Evolutionary conservation across 371 early-diverging fungal genomes (phyloP).

Genomic region (Mucor lusitanicus): DNA sequence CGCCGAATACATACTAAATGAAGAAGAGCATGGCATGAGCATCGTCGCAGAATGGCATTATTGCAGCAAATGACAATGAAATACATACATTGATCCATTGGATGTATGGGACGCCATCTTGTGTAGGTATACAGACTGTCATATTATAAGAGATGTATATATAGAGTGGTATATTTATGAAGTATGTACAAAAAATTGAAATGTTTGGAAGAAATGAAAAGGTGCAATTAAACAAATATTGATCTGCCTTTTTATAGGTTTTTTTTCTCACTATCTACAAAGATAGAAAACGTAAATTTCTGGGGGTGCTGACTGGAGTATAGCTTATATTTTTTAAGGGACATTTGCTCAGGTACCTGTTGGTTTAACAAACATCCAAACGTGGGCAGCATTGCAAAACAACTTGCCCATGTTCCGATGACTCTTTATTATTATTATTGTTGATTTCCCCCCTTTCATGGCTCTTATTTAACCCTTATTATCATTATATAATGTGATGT

Average conservation of each 20-base stretch:
- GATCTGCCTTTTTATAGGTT: constrained; percentile 1
- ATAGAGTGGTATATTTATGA: neutral
- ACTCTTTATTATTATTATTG: neutral
- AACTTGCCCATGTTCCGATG: constrained; percentile 10
- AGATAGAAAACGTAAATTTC: constrained; percentile 6
- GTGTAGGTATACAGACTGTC: constrained; percentile 32
- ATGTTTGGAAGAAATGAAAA: neutral
- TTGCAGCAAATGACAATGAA: neutral
- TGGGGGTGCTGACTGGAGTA: constrained; percentile 4
- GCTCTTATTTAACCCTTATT: neutral
- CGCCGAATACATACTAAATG: constrained; percentile 34
- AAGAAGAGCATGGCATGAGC: neutral
- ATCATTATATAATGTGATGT: neutral
- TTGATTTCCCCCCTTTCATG: neutral
- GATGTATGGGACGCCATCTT: constrained; percentile 30
- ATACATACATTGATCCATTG: constrained; percentile 41
- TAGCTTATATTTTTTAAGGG: constrained; percentile 1
- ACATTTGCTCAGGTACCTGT: constrained; percentile 3
- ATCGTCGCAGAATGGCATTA: neutral
- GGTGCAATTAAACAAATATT: neutral
- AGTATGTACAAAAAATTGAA: neutral
- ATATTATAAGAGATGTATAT: constrained; percentile 11
- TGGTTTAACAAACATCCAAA: constrained; percentile 4
- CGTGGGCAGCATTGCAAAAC: neutral
- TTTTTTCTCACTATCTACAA: neutral